Evolutionary conservation across 345 rosid species (phyloP).

Genomic region (Citrus trifoliata): DNA sequence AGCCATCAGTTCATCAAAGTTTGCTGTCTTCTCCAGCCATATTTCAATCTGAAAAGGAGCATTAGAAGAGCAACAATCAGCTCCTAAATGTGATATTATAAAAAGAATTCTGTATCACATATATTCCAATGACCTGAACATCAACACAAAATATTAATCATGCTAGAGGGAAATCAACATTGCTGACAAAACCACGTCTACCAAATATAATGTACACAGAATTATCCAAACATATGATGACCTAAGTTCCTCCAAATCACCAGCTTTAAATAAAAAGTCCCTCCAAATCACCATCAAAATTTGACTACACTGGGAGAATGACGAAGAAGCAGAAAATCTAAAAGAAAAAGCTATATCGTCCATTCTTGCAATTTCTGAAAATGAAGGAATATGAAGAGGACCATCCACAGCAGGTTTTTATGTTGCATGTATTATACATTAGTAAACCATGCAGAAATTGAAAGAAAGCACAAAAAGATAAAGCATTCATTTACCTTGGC

Average conservation of each 20-base stretch:
- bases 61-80: conserved; percentile 5
- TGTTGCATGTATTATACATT: background rate
- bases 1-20: conserved; percentile 87
- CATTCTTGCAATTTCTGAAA: background rate
- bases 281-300: background rate
- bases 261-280: background rate
- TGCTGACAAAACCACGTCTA: background rate
- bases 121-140: background rate
- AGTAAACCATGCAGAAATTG: background rate
- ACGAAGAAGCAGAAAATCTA: background rate
- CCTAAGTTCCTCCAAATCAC: background rate
- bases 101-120: background rate
- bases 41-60: conserved; percentile 58
- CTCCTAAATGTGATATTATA: background rate
- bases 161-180: background rate
- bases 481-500: conserved; percentile 52
- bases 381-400: background rate
- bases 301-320: background rate
- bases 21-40: conserved; percentile 65
- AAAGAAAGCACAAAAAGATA: background rate
- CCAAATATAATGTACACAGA: background rate
- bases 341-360: background rate
- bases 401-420: background rate
- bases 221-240: background rate
- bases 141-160: background rate